phyloP scores from a whole-genome alignment of 2,329 filamentous ascomycete genomes.

The Botrytis sinoallii region DNA sequence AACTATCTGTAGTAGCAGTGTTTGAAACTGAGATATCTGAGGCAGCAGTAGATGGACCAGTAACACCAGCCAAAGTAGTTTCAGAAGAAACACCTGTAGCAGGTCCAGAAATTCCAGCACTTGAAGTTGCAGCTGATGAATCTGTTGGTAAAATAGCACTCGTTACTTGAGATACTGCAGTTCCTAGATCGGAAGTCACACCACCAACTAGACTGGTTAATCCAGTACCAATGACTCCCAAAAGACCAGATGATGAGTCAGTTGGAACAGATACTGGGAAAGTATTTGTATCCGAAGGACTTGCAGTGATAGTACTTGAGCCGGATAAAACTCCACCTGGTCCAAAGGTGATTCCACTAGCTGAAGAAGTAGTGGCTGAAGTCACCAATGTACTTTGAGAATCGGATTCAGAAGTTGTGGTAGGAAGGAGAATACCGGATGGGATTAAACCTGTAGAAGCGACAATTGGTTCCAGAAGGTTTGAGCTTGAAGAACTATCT shows the following conservation, averaged over 20 bases:
- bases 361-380: slow-evolving; percentile 21
- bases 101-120: not conserved
- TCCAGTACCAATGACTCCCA: slow-evolving; percentile 2
- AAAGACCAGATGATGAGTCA: slow-evolving; percentile 15
- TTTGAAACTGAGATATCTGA: not conserved
- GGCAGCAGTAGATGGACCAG: not conserved
- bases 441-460: slow-evolving; percentile 22
- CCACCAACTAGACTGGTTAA: slow-evolving; percentile 7
- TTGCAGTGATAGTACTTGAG: slow-evolving; percentile 9
- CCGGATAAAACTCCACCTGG: slow-evolving; percentile 34
- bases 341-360: slow-evolving; percentile 33
- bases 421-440: slow-evolving; percentile 22
- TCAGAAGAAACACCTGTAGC: slow-evolving; percentile 9
- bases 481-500: slow-evolving; percentile 8
- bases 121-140: not conserved
- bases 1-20: not conserved
- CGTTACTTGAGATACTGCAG: slow-evolving; percentile 16
- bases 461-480: slow-evolving; percentile 19
- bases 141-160: slow-evolving; percentile 8
- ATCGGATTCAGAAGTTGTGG: slow-evolving; percentile 4
- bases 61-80: slow-evolving; percentile 1
- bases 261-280: slow-evolving; percentile 21
- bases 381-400: slow-evolving; percentile 4
- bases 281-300: slow-evolving; percentile 15
- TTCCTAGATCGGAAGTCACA: slow-evolving; percentile 3